Evolutionary conservation across 2,329 filamentous ascomycete species (phyloP), one percentile per base, ranked within the genome.

Genomic region (Epichloe sibirici): DNA sequence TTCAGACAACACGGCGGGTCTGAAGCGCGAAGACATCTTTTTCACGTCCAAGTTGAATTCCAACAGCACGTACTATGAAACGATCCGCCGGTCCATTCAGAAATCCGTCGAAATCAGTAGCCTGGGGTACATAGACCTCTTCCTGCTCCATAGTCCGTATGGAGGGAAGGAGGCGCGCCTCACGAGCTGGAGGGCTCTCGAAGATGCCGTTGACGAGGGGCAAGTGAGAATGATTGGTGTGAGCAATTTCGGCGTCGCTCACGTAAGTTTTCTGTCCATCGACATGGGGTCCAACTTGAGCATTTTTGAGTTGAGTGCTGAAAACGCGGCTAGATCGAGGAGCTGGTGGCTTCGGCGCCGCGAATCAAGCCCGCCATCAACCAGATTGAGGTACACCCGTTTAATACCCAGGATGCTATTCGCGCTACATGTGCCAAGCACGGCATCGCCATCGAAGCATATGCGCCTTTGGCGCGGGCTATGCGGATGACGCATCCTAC

Each of bases 341-440:
- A 31, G 28, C 28, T 31, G 28, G 3, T 31, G 28, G 28, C 28
- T 31, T 11, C 28, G 28, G 28, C 9, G 28, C 28, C 28, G 28
- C 28, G 28, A 11, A 31, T 31, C 28, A 31, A 59, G 82, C 87
- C 88, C 0, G 78, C 81, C 1, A 79, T 91, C 49, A 91, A 91
- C 61, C 88, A 93, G 69, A 84, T 90, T 60, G 85, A 91, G 65
- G 77, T 90, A 2, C 86, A 91, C 56, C 87, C 86, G 0, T 93
- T 91, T 76, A 88, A 90, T 65, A 89, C 85, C 2, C 79, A 84
- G 50, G 74, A 72, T 0, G 74, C 76, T 39, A 89, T 93, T 56
- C 77, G 81, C 0, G 73, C 76, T 12, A 82, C 80, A 59, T 88
- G 88, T 62, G 74, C 79, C 53, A 70, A 78, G 55, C 72, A 90